Evolutionary conservation across 23 red algal genomes (phyloP).

Genomic region (Gracilariopsis chorda): DNA sequence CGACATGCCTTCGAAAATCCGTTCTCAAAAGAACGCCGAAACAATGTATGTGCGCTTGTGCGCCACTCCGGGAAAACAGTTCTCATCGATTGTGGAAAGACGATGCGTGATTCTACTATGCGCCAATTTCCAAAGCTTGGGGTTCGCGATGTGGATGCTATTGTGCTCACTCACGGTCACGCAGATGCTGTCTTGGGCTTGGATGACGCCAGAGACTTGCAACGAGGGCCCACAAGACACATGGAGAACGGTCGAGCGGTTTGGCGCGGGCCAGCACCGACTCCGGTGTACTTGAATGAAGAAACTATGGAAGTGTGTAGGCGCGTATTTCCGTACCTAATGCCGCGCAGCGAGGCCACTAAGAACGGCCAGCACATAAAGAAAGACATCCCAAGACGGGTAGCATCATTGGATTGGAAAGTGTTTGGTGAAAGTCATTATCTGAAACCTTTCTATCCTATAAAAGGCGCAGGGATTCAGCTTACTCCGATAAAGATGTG

Average conservation of each 20-base stretch:
- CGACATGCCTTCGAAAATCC: slow-evolving; percentile 1
- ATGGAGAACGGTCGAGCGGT: neutral
- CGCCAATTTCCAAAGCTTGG: slow-evolving; percentile 45
- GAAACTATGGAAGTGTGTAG: slow-evolving; percentile 32
- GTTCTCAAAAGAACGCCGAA: slow-evolving; percentile 39
- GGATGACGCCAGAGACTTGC: slow-evolving; percentile 63
- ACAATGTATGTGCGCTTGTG: slow-evolving; percentile 60
- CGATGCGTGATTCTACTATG: slow-evolving; percentile 54
- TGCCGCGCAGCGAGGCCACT: slow-evolving; percentile 5
- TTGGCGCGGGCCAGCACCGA: neutral
- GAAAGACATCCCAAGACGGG: slow-evolving; percentile 45
- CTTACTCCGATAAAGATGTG: slow-evolving; percentile 42
- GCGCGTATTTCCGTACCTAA: slow-evolving; percentile 46
- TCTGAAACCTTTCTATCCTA: slow-evolving; percentile 22
- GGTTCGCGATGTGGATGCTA: slow-evolving; percentile 66
- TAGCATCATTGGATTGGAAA: slow-evolving; percentile 50
- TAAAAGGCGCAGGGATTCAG: slow-evolving; percentile 22
- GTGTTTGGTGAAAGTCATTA: slow-evolving; percentile 36
- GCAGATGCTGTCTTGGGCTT: slow-evolving; percentile 80
- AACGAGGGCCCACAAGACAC: neutral
- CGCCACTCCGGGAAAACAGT: slow-evolving; percentile 37
- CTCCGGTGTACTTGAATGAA: slow-evolving; percentile 40
- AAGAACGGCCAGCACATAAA: neutral
- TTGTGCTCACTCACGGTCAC: slow-evolving; percentile 87
- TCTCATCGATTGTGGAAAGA: slow-evolving; percentile 83